Base-by-base conservation (phyloP, 805 yeast genomes). In the Metschnikowia proteae region DNA sequence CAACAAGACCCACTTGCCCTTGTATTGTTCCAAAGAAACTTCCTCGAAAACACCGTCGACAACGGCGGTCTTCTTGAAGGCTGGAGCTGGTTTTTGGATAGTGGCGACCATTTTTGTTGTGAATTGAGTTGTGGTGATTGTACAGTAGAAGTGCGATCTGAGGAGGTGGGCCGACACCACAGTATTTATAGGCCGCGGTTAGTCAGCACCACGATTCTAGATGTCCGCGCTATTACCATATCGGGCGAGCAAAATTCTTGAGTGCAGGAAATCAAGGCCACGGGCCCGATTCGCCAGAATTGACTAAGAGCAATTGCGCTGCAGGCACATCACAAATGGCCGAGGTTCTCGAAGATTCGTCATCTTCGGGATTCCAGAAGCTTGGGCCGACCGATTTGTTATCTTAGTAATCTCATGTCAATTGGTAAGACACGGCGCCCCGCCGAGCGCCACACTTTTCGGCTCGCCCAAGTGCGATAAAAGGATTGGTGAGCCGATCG, bases 21-120 rank as follows among this genome's bases (percentile, higher is more conserved):
- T 85, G 88, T 85, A 94, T 75, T 88, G 86, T 65, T 92, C 98
- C 62, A 94, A 84, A 53, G 96, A 80, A 62, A 94, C 80, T 67
- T 94, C 97, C 80, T 94, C 98, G 69, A 94, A 92, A 58, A 82
- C 78, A 75, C 98, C 98, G 78, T 92, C 91, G 62, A 94, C 81
- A 67, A 94, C 98, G 70, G 99, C 99, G 62, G 96, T 88, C 80
- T 92, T 94, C 73, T 79, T 87, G 88, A 94, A 94, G 52, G 82
- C 61, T 73, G 99, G 99, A 67, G 99, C 99, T 71, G 92, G 96
- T 72, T 89, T 84, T 79, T 90, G 96, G 66, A 92, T 88, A 65
- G 76, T 75, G 56, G 96, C 90, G 69, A 83, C 90, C 97, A 91
- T 92, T 79, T 47, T 49, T 40, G 43, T 28, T 27, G 39, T 43